Conservation (phyloP, 169 alveolate genomes). For the Eimeria acervulina region DNA sequence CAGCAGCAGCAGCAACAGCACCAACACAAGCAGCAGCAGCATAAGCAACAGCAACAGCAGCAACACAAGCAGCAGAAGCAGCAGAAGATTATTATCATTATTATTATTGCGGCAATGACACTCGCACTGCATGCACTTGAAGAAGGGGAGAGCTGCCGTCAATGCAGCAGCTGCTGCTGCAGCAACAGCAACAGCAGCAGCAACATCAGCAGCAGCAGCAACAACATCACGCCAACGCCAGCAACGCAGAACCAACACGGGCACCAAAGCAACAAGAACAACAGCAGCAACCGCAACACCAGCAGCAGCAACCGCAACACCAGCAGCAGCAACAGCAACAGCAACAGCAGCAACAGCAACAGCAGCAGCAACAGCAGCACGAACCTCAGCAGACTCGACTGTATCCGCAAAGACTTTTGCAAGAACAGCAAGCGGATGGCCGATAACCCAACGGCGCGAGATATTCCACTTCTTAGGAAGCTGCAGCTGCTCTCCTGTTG, state of each 20-base stretch:
- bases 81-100: not conserved
- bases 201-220: not conserved
- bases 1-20: too few species aligned
- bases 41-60: not conserved
- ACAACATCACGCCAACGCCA: not conserved
- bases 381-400: constrained; percentile 23
- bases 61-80: constrained; percentile 21
- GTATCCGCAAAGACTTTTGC: constrained; percentile 63
- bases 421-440: constrained; percentile 72
- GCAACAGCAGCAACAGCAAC: constrained; percentile 19
- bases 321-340: constrained; percentile 30
- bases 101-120: not conserved
- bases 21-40: too few species aligned
- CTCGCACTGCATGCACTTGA: not conserved
- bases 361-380: not conserved
- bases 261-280: not conserved
- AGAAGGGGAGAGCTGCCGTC: too few species aligned
- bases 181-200: too few species aligned
- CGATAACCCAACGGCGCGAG: constrained; percentile 22
- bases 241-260: not conserved
- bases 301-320: constrained; percentile 17
- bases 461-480: not conserved
- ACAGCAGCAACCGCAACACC: not conserved
- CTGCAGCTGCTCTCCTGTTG: not conserved
- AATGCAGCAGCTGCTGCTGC: too few species aligned